Conservation (phyloP, 805 yeast species). For the Lipomyces sp. region DNA sequence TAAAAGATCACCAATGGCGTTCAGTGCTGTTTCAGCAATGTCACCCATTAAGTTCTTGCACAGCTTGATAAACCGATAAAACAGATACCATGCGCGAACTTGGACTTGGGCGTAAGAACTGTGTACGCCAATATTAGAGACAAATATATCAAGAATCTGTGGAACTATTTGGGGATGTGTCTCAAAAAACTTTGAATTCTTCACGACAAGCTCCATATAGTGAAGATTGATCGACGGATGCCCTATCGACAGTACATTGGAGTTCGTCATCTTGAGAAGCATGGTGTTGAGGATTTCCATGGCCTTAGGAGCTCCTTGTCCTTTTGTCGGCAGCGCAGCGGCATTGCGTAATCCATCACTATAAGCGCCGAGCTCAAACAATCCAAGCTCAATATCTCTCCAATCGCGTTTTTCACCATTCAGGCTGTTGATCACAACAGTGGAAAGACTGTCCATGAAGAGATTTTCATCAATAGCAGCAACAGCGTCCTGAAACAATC, state of each 20-base stretch:
- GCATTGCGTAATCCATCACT: conserved; percentile 82
- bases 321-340: conserved; percentile 69
- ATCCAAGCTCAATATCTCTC: conserved; percentile 85
- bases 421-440: conserved; percentile 60
- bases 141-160: conserved; percentile 74
- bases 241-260: conserved; percentile 56
- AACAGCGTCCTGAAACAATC: conserved; percentile 82
- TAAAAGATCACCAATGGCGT: conserved; percentile 64
- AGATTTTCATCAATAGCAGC: conserved; percentile 63
- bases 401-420: conserved; percentile 53
- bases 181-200: conserved; percentile 69
- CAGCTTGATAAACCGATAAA: conserved; percentile 77
- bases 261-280: conserved; percentile 56
- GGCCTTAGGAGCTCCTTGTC: conserved; percentile 51
- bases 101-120: conserved; percentile 74
- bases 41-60: conserved; percentile 67
- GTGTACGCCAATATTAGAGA: conserved; percentile 81
- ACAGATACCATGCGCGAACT: conserved; percentile 86
- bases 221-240: conserved; percentile 83
- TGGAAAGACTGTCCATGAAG: conserved; percentile 62
- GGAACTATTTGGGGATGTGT: conserved; percentile 54
- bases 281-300: conserved; percentile 69
- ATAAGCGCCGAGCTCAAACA: conserved; percentile 77
- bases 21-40: conserved; percentile 61
- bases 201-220: conserved; percentile 83